These are phyloP conservation scores for Porogramme epimiltina DNA, from an alignment of 1,284 basidiomycete genomes.

Conservation along the genomic window DNA sequence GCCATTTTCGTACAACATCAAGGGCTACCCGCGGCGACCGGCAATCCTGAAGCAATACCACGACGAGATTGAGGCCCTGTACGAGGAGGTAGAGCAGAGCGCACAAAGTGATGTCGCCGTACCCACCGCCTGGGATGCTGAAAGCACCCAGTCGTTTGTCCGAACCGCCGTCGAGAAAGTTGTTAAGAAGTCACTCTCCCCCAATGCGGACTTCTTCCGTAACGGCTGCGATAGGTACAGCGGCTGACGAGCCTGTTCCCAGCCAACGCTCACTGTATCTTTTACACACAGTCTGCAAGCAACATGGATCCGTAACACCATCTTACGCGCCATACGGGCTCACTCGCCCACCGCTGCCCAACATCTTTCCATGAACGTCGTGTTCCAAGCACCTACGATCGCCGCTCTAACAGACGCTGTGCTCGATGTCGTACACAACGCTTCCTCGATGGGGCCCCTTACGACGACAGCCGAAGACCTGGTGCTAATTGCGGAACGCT, in stretches of 20 bases:
- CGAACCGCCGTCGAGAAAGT: slow-evolving; percentile 31
- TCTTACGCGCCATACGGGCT: slow-evolving; percentile 29
- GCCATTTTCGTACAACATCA: slow-evolving; percentile 35
- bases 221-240: slow-evolving; percentile 45
- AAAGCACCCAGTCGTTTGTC: slow-evolving; percentile 30
- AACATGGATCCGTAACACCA: slow-evolving; percentile 36
- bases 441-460: slow-evolving; percentile 18
- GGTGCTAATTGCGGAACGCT: slow-evolving; percentile 10
- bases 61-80: slow-evolving; percentile 31
- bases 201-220: slow-evolving; percentile 44
- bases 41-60: slow-evolving; percentile 30
- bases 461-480: slow-evolving; percentile 17
- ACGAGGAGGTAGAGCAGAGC: slow-evolving; percentile 26
- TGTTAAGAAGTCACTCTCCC: slow-evolving; percentile 25
- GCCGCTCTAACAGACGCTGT: slow-evolving; percentile 29
- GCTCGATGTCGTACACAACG: slow-evolving; percentile 6
- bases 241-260: too few species aligned
- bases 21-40: slow-evolving; percentile 29
- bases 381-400: slow-evolving; percentile 40
- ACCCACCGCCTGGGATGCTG: slow-evolving; percentile 32
- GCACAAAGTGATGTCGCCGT: slow-evolving; percentile 22
- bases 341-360: slow-evolving; percentile 12
- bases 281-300: slow-evolving; percentile 34
- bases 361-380: slow-evolving; percentile 32
- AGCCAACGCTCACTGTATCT: not conserved